Conservation (phyloP, 441 rosid species). For the Adansonia rubrostipa region DNA sequence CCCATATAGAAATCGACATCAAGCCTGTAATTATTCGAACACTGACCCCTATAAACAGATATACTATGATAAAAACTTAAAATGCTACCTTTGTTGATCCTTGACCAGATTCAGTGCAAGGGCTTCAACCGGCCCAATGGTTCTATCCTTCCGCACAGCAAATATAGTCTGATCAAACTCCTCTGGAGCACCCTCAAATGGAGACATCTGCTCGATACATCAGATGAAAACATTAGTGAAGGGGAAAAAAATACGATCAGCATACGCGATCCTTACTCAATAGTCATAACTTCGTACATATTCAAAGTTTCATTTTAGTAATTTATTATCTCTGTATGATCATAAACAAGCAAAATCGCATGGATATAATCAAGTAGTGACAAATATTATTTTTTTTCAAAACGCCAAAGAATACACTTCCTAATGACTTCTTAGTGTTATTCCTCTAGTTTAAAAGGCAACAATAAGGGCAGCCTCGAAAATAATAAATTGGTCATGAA, state of each 20-base stretch:
- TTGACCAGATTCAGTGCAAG: slow-evolving; percentile 61
- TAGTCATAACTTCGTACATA: neutral
- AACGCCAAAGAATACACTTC: neutral
- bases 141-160: slow-evolving; percentile 56
- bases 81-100: slow-evolving; percentile 78
- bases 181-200: slow-evolving; percentile 80
- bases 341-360: neutral
- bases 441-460: slow-evolving; percentile 1
- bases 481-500: slow-evolving; percentile 28
- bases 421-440: neutral
- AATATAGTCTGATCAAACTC: slow-evolving; percentile 94
- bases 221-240: neutral
- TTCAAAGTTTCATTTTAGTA: neutral
- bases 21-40: neutral
- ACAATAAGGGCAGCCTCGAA: neutral
- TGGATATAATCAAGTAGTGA: neutral
- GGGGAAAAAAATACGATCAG: neutral
- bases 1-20: neutral
- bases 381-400: neutral
- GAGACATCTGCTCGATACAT: slow-evolving; percentile 61
- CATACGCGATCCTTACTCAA: neutral
- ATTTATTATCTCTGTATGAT: neutral
- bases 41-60: neutral
- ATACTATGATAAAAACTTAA: neutral
- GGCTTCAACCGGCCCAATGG: slow-evolving; percentile 61